Evolutionary conservation across 176 grass and related monocot species (phyloP), one percentile per base, ranked within the genome.

Genomic region (Tillandsia leiboldiana): DNA sequence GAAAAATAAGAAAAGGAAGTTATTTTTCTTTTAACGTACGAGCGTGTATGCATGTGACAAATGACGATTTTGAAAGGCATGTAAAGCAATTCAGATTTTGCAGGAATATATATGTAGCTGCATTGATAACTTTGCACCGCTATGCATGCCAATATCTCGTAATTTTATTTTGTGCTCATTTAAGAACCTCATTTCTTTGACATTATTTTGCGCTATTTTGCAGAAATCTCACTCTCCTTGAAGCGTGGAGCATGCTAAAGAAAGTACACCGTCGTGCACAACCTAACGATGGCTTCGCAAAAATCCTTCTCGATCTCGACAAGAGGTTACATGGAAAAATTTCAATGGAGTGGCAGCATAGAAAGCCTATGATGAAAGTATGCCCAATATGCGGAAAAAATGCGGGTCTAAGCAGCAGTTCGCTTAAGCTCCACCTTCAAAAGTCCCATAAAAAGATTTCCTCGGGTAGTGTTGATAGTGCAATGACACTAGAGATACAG

Each of bases 281-380:
- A 14, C 94, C 94, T 20, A 97, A 97, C 23, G 94, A 97, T 14
- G 94, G 89, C 10, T 97, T 97, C 65, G 89, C 83, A 1, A 90
- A 86, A 56, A 91, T 83, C 66, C 75, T 97, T 66, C 13, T 87
- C 47, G 80, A 89, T 69, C 86, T 92, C 64, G 94, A 97, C 65
- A 90, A 77, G 71, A 84, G 77, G 28, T 73, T 97, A 51, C 81
- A 87, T 2, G 89, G 89, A 15, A 90, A 81, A 65, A 51, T 69
- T 24, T 92, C 94, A 47, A 97, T 92, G 94, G 86, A 85, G 48
- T 92, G 89, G 94, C 86, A 90, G 54, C 89, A 86, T 48, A 85
- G 79, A 56, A 92, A 51, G 77, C 93, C 93, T 2, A 70, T 74
- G 23, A 90, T 92, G 77, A 89, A 91, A 65, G 86, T 87, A 22